Base-by-base conservation (phyloP, 208 protist species). In the Acanthamoeba triangularis region DNA sequence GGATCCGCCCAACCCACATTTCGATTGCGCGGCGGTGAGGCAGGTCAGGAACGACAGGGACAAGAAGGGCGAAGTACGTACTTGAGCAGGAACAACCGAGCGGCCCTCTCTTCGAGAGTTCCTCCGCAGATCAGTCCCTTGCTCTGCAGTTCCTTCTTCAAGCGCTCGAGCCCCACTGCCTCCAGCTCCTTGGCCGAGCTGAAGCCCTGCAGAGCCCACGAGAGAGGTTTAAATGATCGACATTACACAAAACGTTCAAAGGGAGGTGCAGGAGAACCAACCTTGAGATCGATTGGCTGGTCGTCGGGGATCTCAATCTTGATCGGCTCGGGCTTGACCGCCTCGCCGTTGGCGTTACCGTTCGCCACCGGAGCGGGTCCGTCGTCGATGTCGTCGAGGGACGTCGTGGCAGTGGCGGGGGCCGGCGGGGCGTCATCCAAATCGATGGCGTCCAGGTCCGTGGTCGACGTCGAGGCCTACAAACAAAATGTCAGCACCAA, bases 61-160 rank as follows among this genome's bases (percentile, higher is more conserved):
- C 16, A 56, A 28, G 10, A 56, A 8, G 23, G 10, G 30, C 28
- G 54, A 59, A 59, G 54, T 23, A 2, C 52, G 80, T 23, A 88
- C 80, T 63, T 56, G 30, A 88, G 52, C 33, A 76, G 56, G 37
- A 33, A 93, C 23, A 93, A 25, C 7, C 87, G 87, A 37, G 87
- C 87, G 23, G 87, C 87, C n/a, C 87, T 41, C 47, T 93, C 87
- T 30, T 69, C 87, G 59, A 76, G 61, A 20, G 87, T 93, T 30
- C 87, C 87, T 76, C 87, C 87, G 59, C 87, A 93, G 14, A 93
- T 69, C 4, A 93, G 54, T 49, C 87, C 87, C 63, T 54, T 93
- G 61, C 44, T 93, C 25, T 93, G 87, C 41, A 93, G 87, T 30
- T 93, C 87, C 63, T 76, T 93, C 87, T 93, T 93, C 87, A 93